A percentile compares a stretch with the other conserved stretches of the same genome.
Evolutionary conservation across 2,329 filamentous ascomycete genomes (phyloP).

Genomic region (Colletotrichum sp.): DNA sequence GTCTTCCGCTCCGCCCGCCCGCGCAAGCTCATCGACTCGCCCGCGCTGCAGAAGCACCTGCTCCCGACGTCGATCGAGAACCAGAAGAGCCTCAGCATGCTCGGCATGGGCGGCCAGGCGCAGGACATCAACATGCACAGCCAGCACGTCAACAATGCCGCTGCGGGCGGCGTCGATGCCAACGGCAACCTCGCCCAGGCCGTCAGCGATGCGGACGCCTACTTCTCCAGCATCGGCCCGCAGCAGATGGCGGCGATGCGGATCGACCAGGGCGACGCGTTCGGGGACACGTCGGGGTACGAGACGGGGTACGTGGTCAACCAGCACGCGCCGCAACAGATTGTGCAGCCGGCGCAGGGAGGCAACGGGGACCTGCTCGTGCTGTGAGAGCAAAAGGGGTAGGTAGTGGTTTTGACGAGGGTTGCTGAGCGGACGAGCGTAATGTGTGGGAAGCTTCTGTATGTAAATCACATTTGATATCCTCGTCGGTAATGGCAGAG

Average conservation of each 20-base stretch:
- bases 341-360: conserved; percentile 72
- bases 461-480: conserved; percentile 8
- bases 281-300: conserved; percentile 62
- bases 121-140: conserved; percentile 54
- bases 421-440: not conserved
- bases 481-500: not conserved
- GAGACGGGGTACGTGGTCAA: conserved; percentile 75
- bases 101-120: conserved; percentile 59
- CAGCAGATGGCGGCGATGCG: conserved; percentile 77
- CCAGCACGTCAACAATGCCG: conserved; percentile 23
- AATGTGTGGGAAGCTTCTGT: not conserved
- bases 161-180: not conserved
- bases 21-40: conserved; percentile 78
- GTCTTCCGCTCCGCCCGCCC: conserved; percentile 91
- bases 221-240: conserved; percentile 80
- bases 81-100: conserved; percentile 65
- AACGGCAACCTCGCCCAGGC: conserved; percentile 68
- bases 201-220: conserved; percentile 84
- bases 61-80: conserved; percentile 62
- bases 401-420: not conserved
- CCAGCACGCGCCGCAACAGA: conserved; percentile 79
- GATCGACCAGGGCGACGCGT: conserved; percentile 68
- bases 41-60: conserved; percentile 79
- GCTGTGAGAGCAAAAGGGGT: conserved; percentile 48
- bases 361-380: conserved; percentile 76